Evolutionary conservation across 768 basidiomycete genomes (phyloP), one percentile per base, ranked within the genome.

Genomic region (Xerocomus potaroensis): DNA sequence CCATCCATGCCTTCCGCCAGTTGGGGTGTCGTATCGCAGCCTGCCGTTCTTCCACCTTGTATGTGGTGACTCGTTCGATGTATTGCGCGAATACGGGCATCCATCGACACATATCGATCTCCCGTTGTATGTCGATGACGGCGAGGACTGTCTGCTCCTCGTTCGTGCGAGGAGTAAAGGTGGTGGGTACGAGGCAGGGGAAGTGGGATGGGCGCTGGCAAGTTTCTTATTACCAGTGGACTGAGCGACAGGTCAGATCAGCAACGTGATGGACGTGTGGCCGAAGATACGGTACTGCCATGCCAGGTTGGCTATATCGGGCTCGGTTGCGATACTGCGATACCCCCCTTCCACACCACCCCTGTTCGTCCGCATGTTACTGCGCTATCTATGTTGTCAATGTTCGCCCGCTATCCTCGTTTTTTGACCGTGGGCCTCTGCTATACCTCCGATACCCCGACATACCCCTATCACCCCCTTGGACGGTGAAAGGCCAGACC

Each of bases 171-270:
- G 38, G 10, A 35, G 44, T 30, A 62, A 60, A 26, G 55, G 60
- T 5, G 39, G 53, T 41, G 60, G 50, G 53, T 53, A 55, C 31
- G 57, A 63, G 3, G 37, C 51, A 4, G 76, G 78, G 10, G 71
- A 75, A 9, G 74, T 90, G 15, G 88, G 88, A 0, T 91, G 89
- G 89, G 83, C 83, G 3, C 63, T 91, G 51, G 88, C 88, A 29
- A 90, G 88, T 62, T 91, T 89, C 66, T 64, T 91, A 62, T 73
- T 83, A 22, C 85, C 85, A 8, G 57, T 82, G 48, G 75, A 73
- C 51, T 64, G 54, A 61, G 45, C 26, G 44, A 41, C 43, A 31
- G 34, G 14, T 29, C 48, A 26, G 35, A 29, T 40, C 48, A 34
- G 24, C 34, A 22, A 43, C 31, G 39, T 37, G 47, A 50, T 45